Evolutionary conservation across 108 stramenopile species (phyloP), one percentile per base, ranked within the genome.

Genomic region (Skeletonema grethae): DNA sequence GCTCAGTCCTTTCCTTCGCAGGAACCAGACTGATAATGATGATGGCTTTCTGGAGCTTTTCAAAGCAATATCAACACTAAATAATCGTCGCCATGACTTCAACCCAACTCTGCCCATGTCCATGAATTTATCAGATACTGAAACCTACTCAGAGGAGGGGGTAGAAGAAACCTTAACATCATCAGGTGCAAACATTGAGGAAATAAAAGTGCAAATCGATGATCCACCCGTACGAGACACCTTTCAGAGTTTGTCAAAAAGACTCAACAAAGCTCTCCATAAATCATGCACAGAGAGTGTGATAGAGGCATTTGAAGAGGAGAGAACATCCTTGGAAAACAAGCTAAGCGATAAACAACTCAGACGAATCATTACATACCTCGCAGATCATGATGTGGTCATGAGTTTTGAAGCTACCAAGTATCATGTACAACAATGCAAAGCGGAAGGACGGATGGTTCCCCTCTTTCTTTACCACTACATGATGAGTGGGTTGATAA

Each of bases 381-480:
- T 53, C 5, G 50, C 50, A 20, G 50, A 53, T 7, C 20, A 53
- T 16, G 50, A 53, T 53, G 50, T 53, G 50, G 50, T 0, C 0
- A 34, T 28, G 31, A 58, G 62, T 41, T 72, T 67, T 36, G 53
- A 68, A 15, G 67, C 48, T 31, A 56, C 67, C 31, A 72, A 68
- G 20, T 57, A 79, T 68, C 50, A 59, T 24, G 71, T 35, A 5
- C 20, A 61, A 34, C 63, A 67, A n/a, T 67, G 55, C 25, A 68
- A 68, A 31, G 62, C 24, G 22, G 20, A 69, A 48, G 72, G 72
- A 15, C 73, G 59, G 43, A 30, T 80, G 36, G 70, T 56, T 20
- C 29, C 25, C 3, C 43, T 79, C 24, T 35, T 72, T 38, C 41
- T 79, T 9, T 79, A 79, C 39, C 50, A 36, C 30, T 61, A 61